phyloP scores from a whole-genome alignment of 1,139 yeast species.

The Tardiomyces digboiensis region DNA sequence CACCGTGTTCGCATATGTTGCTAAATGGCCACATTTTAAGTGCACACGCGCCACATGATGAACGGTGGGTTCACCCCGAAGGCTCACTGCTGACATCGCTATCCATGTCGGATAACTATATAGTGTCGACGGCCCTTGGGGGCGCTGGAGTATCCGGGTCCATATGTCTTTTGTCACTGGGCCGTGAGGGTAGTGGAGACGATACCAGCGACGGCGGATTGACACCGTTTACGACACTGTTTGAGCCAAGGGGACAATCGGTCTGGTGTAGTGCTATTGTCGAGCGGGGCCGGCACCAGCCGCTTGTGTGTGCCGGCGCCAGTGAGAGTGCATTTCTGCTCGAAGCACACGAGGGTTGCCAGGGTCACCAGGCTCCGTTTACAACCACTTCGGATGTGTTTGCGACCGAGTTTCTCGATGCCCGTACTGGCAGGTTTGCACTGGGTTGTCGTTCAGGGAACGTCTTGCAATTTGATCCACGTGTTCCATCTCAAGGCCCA shows the following conservation, averaged over 20 bases:
- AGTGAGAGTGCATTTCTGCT: background rate
- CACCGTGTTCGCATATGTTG: background rate
- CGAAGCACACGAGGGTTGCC: background rate
- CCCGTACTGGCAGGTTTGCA: background rate
- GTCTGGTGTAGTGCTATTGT: background rate
- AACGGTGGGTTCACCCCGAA: background rate
- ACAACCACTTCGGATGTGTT: background rate
- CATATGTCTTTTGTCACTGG: background rate
- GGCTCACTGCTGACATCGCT: background rate
- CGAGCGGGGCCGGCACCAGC: conserved; percentile 1
- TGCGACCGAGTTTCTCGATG: background rate
- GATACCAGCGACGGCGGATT: background rate
- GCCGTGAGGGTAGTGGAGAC: background rate
- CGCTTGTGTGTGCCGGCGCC: conserved; percentile 1
- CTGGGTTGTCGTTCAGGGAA: background rate
- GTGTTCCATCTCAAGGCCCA: background rate
- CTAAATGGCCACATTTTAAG: background rate
- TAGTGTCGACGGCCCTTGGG: background rate
- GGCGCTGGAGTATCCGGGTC: background rate
- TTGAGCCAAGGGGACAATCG: background rate
- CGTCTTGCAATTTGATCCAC: background rate
- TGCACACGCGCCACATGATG: background rate
- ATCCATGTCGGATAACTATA: background rate
- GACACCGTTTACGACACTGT: background rate
- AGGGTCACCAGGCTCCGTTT: background rate